phyloP scores from a whole-genome alignment of 2,329 filamentous ascomycete genomes.

The Trichoderma sp. region DNA sequence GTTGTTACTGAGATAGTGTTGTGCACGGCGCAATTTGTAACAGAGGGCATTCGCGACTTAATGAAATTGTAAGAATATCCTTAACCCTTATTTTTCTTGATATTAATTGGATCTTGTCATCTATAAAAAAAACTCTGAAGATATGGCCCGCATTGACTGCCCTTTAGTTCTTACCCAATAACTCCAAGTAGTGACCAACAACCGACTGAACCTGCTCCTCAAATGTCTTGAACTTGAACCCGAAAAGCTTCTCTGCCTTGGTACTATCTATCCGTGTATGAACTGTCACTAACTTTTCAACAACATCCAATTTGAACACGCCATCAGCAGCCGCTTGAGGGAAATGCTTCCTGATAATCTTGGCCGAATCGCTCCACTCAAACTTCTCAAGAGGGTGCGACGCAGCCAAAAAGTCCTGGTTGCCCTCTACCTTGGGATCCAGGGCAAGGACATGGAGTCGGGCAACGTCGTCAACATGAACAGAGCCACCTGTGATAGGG shows the following conservation, averaged over 20 bases:
- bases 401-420: conserved; percentile 16
- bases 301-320: conserved; percentile 3
- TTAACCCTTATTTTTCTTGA: background rate
- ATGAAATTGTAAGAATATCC: background rate
- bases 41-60: background rate
- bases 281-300: background rate
- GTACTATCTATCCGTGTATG: conserved; percentile 26
- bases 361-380: background rate
- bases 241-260: conserved; percentile 33
- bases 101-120: background rate
- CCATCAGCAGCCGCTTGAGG: conserved; percentile 14
- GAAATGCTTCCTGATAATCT: conserved; percentile 19
- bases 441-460: conserved; percentile 15
- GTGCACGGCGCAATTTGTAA: too few species aligned
- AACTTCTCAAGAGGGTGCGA: background rate
- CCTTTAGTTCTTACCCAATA: conserved; percentile 19
- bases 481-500: conserved; percentile 26
- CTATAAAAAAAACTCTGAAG: background rate
- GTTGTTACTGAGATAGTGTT: background rate
- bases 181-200: conserved; percentile 34
- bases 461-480: conserved; percentile 22
- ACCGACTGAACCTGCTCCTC: conserved; percentile 37
- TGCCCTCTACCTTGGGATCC: background rate
- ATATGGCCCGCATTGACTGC: too few species aligned
- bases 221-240: conserved; percentile 31